A percentile compares a stretch with the other conserved stretches of the same genome.
phyloP scores from a whole-genome alignment of 2,329 filamentous ascomycete species.

The Tolypocladium sp. region DNA sequence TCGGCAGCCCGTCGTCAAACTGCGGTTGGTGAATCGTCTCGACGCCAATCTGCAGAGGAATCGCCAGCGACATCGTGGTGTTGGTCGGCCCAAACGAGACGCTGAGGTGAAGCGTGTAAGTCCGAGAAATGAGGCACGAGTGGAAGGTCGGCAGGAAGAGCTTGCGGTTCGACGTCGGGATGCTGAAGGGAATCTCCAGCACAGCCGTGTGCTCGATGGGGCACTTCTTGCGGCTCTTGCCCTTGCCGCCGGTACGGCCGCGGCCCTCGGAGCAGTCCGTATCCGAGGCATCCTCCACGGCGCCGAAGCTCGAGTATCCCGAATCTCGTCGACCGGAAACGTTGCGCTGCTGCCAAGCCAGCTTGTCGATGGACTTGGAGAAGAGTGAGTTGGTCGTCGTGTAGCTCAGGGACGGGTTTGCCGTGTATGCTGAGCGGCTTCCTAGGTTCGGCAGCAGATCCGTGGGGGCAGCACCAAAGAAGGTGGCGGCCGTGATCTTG shows the following conservation, averaged over 20 bases:
- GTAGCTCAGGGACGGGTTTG: slow-evolving; percentile 36
- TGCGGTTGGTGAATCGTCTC: slow-evolving; percentile 23
- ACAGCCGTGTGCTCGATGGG: slow-evolving; percentile 29
- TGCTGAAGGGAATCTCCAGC: slow-evolving; percentile 36
- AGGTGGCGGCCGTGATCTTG: slow-evolving; percentile 44
- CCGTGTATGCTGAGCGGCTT: slow-evolving; percentile 28
- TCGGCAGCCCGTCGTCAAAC: slow-evolving; percentile 28
- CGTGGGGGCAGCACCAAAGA: slow-evolving; percentile 38
- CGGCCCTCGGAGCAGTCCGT: slow-evolving; percentile 16
- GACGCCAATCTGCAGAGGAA: slow-evolving; percentile 44
- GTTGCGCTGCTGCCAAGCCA: slow-evolving; percentile 32
- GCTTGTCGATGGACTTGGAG: slow-evolving; percentile 21
- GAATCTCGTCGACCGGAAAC: slow-evolving; percentile 36
- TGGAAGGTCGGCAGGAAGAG: slow-evolving; percentile 49
- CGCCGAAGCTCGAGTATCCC: slow-evolving; percentile 38
- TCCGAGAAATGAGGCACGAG: slow-evolving; percentile 45
- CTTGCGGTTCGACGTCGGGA: slow-evolving; percentile 38
- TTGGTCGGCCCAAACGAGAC: slow-evolving; percentile 32
- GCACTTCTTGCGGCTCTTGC: slow-evolving; percentile 15
- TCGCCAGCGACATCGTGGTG: slow-evolving; percentile 31
- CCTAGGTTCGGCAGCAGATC: slow-evolving; percentile 40
- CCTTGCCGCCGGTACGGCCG: slow-evolving; percentile 6
- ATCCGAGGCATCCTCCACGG: slow-evolving; percentile 25
- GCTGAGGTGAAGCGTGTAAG: slow-evolving; percentile 42
- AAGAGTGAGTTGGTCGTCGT: slow-evolving; percentile 33